These are phyloP conservation scores for Collariella sp. DNA, from an alignment of 495 filamentous ascomycete genomes.

Conservation along the genomic window DNA sequence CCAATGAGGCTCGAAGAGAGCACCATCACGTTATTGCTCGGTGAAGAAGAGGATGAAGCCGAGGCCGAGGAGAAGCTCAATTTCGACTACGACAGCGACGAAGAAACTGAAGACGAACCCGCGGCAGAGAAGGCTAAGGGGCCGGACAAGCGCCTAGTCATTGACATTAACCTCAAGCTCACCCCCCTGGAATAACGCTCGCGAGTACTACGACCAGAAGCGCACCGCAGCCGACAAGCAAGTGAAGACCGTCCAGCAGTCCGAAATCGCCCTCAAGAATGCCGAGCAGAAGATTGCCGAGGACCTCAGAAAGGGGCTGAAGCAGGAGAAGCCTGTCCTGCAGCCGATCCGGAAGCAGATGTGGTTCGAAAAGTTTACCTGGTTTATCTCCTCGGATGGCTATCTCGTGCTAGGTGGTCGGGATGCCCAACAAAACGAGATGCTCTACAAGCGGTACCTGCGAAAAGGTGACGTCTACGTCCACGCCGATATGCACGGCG, in stretches of 20 bases:
- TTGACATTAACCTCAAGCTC: constrained; percentile 78
- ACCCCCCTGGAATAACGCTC: constrained; percentile 81
- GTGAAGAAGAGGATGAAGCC: constrained; percentile 53
- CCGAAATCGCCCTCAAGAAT: constrained; percentile 75
- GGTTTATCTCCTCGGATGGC: constrained; percentile 92
- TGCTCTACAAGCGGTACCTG: constrained; percentile 75
- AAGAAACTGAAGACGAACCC: constrained; percentile 53
- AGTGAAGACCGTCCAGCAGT: constrained; percentile 74
- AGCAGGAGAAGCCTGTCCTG: constrained; percentile 84
- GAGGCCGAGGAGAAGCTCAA: constrained; percentile 42
- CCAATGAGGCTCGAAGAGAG: constrained; percentile 86
- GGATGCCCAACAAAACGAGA: constrained; percentile 85
- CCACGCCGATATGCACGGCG: constrained; percentile 82
- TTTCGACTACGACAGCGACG: constrained; percentile 55
- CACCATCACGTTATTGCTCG: constrained; percentile 70
- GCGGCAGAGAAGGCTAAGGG: constrained; percentile 35
- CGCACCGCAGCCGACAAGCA: constrained; percentile 74
- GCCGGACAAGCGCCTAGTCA: constrained; percentile 45
- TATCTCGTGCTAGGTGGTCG: constrained; percentile 83
- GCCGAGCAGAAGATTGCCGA: constrained; percentile 78
- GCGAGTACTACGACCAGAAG: constrained; percentile 86
- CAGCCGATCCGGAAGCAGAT: constrained; percentile 70
- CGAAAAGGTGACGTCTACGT: constrained; percentile 86
- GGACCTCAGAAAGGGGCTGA: constrained; percentile 76
- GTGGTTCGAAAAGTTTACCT: constrained; percentile 96